phyloP scores from a whole-genome alignment of 164 flowering plant species.

The Liquidambar formosana region DNA sequence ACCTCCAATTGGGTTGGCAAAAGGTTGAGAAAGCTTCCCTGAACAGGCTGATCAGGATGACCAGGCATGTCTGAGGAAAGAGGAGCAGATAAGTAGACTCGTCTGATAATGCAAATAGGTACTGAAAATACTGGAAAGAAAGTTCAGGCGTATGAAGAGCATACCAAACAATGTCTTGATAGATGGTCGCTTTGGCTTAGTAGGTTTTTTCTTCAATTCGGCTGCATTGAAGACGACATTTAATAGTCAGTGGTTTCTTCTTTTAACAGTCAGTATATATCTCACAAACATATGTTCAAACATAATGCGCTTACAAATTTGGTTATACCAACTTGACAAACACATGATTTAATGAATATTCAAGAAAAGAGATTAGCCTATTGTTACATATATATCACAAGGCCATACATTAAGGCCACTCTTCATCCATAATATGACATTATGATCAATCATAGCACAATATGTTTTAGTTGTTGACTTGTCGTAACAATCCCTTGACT shows the following conservation, averaged over 20 bases:
- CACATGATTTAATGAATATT: too few species aligned
- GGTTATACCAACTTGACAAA: too few species aligned
- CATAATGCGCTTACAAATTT: too few species aligned
- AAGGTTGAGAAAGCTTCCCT: constrained; percentile 28
- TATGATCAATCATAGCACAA: not conserved
- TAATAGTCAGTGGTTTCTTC: constrained; percentile 5
- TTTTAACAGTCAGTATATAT: too few species aligned
- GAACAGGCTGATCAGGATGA: constrained; percentile 25
- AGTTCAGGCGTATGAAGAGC: not conserved
- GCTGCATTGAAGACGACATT: constrained; percentile 25
- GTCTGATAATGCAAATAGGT: not conserved
- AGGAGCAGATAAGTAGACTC: not conserved
- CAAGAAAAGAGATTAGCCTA: not conserved
- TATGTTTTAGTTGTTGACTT: not conserved
- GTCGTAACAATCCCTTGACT: not conserved
- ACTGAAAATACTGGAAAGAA: not conserved
- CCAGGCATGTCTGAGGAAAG: constrained; percentile 20
- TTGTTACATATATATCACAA: not conserved
- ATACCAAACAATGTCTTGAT: constrained; percentile 49
- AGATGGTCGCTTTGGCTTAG: constrained; percentile 46
- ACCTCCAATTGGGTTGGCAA: constrained; percentile 37
- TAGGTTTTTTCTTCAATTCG: constrained; percentile 47
- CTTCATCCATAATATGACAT: not conserved
- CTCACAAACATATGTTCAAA: too few species aligned
- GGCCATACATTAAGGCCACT: not conserved